phyloP scores from a whole-genome alignment of 2,329 filamentous ascomycete species.

The Ophiocordyceps australis region DNA sequence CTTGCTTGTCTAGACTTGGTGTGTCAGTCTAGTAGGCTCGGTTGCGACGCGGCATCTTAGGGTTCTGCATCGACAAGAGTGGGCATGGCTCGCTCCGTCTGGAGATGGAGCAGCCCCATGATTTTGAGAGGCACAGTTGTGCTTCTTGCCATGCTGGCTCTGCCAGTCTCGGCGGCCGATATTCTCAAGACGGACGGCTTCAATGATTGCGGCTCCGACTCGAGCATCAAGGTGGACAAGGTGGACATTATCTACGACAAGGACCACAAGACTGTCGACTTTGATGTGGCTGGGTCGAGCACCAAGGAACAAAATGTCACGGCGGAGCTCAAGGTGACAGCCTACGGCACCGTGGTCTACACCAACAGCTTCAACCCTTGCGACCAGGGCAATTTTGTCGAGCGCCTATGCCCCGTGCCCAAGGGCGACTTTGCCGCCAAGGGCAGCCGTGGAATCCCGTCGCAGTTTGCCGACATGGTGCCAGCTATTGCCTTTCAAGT shows the following conservation, averaged over 20 bases:
- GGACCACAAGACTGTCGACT: conserved; percentile 51
- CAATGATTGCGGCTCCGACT: conserved; percentile 41
- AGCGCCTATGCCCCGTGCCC: conserved; percentile 72
- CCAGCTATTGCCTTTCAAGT: conserved; percentile 79
- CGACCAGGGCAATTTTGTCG: conserved; percentile 42
- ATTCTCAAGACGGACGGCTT: conserved; percentile 71
- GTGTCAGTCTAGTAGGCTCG: too few species aligned
- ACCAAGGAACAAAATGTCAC: conserved; percentile 59
- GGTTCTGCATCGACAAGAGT: not conserved
- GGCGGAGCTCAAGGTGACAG: conserved; percentile 56
- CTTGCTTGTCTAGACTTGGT: too few species aligned
- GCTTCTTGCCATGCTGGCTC: conserved; percentile 16
- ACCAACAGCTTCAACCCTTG: conserved; percentile 73
- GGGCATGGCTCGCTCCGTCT: conserved; percentile 13
- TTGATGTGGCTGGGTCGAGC: conserved; percentile 70
- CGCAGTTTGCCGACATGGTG: conserved; percentile 53
- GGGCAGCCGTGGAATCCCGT: conserved; percentile 55
- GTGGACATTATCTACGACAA: conserved; percentile 69
- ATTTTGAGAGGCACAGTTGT: conserved; percentile 14
- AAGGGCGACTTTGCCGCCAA: conserved; percentile 53
- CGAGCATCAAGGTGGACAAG: conserved; percentile 48
- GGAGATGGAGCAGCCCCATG: conserved; percentile 12
- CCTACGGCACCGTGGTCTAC: conserved; percentile 74
- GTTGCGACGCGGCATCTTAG: too few species aligned
- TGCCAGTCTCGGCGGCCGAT: conserved; percentile 42